phyloP scores from a whole-genome alignment of 768 basidiomycete species.

The Boletus reticulatus region DNA sequence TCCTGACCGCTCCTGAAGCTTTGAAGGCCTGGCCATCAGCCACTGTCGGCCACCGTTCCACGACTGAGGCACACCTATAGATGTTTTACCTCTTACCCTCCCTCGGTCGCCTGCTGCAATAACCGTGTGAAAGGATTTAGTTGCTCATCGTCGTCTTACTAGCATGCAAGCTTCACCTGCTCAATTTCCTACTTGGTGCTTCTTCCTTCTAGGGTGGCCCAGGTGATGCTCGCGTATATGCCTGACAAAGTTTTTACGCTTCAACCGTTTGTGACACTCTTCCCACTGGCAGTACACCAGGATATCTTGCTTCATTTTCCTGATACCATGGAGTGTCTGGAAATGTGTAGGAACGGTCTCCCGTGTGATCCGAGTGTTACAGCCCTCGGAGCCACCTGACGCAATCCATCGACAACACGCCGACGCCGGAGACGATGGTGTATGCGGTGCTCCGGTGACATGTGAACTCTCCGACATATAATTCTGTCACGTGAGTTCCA shows the following conservation, averaged over 20 bases:
- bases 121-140: no score
- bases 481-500: no score
- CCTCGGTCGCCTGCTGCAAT: no score
- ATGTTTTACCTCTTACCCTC: no score
- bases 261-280: neutral
- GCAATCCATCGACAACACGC: neutral
- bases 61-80: no score
- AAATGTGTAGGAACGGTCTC: neutral
- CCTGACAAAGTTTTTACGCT: neutral
- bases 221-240: slow-evolving; percentile 7
- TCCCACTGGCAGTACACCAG: neutral
- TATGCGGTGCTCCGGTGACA: no score
- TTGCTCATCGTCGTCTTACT: no score
- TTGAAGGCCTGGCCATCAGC: no score
- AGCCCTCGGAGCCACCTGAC: neutral
- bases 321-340: neutral
- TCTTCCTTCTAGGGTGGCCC: neutral
- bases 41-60: no score
- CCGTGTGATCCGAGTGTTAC: neutral
- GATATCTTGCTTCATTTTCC: neutral
- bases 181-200: neutral
- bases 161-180: no score
- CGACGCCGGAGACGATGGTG: neutral
- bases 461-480: no score
- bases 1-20: no score